Evolutionary conservation across 345 rosid genomes (phyloP), one percentile per base, ranked within the genome.

Genomic region (Sapria himalayana): DNA sequence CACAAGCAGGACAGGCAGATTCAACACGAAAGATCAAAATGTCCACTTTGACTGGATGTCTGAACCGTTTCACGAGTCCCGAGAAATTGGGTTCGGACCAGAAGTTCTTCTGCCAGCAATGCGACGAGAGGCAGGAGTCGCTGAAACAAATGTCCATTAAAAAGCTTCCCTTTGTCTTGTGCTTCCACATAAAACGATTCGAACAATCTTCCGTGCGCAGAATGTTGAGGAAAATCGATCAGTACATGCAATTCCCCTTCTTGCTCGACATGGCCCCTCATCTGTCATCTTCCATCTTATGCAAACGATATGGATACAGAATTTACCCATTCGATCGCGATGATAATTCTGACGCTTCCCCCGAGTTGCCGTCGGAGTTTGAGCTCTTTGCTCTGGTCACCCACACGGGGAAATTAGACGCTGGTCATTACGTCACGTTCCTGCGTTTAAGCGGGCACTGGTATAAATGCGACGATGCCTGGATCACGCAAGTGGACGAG

Each of bases 381-480:
- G 94, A 85, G 69, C 68, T 85, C 25, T 81, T 78, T 62, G 94
- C 94, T 4, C 79, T 81, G 33, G 61, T 85, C 18, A 66, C 86
- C 31, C 96, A 85, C 53, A 63, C 84, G 0, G 96, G 94, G 41
- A 81, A 63, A 65, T 58, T 85, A 37, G 92, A 78, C 32, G 73
- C 92, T 0, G 96, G 96, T 32, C 96, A 85, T 45, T 81, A 85
- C 15, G 74, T 75, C 55, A 85, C 92, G 1, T 85, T 69, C 29
- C 56, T 85, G 48, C 73, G 81, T 38, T 57, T 78, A 15, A 56
- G 69, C 49, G 67, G 74, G 44, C 61, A 65, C 59, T 85, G 96
- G 96, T 85, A 85, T 61, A 78, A 43, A 69, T 85, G 94, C 44
- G 96, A 85, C 20, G 96, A 85, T 46, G 74, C 94, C 12, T 85